These are phyloP conservation scores for Tillandsia fasciculata DNA, from an alignment of 176 grass and related monocot genomes.

Conservation along the genomic window DNA sequence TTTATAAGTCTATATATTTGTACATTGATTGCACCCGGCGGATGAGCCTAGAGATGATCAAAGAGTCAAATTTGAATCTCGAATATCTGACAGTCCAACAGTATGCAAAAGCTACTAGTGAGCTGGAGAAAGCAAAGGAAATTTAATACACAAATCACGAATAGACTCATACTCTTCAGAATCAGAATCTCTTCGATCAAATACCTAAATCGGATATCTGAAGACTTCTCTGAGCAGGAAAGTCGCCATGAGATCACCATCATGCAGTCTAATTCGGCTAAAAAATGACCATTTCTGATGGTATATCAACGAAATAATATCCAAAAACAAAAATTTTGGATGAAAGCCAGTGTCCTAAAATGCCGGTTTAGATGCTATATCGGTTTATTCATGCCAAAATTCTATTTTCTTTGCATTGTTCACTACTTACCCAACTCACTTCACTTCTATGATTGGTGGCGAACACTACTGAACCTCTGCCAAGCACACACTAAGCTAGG, in stretches of 20 bases:
- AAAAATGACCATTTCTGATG: background rate
- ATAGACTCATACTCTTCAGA: no score
- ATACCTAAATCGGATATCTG: background rate
- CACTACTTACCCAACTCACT: no score
- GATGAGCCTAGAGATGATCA: constrained; percentile 49
- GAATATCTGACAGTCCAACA: background rate
- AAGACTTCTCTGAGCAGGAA: background rate
- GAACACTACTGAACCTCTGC: no score
- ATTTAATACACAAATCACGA: no score
- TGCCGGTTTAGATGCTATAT: no score
- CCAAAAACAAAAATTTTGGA: no score
- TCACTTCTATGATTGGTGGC: no score
- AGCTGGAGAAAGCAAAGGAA: no score
- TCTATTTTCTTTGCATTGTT: no score
- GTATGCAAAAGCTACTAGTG: background rate
- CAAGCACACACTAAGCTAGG: no score
- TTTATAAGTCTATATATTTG: constrained; percentile 99
- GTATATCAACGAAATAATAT: background rate
- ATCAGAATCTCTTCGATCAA: background rate
- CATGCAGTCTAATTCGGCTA: background rate
- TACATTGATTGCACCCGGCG: constrained; percentile 88
- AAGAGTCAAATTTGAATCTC: constrained; percentile 15
- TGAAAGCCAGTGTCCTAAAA: no score
- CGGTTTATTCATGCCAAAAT: no score
- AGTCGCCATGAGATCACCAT: background rate